Base-by-base conservation (phyloP, 768 basidiomycete species). In the Russula lepida region DNA sequence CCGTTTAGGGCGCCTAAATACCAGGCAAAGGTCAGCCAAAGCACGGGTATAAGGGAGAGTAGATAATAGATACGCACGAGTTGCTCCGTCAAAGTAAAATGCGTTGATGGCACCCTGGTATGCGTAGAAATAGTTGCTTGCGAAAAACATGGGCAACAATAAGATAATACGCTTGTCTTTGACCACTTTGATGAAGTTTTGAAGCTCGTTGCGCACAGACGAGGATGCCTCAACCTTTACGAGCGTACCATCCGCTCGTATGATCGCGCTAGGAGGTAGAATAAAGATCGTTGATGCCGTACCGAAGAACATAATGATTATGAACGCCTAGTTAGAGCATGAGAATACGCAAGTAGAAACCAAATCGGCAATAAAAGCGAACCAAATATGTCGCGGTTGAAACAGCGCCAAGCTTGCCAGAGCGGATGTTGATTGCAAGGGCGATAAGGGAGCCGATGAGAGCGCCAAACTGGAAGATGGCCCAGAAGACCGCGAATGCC, bases 401-500 rank as follows among this genome's bases (percentile, higher is more conserved):
- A 15, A 76, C 72, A 2, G 73, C 70, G 47, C 64, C 66, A 53
- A 73, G 69, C 11, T 59, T 50, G 7, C 74, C 74, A 13, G 57
- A 63, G 33, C 64, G 54, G 60, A 76, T 71, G 67, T 77, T 76
- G 68, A 77, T 76, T 5, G 74, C 77, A 27, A 79, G 73, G 35
- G 76, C 76, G 56, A 79, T 77, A 61, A 77, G 59, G 13, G 75
- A 67, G 23, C 78, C 78, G 55, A 79, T 74, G 68, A 78, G 70
- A 39, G 75, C 69, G 53, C 78, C 78, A 54, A 74, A 69, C 62
- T 78, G 73, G 73, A 78, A 77, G 64, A 78, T 74, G 35, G 73
- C 75, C 82, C 82, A 82, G 71, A 83, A 83, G 52, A 83, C 63
- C 33, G 74, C 74, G 60, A 83, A 81, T 19, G 75, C 75, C 60